phyloP scores from a whole-genome alignment of 176 grass and related monocot genomes.

The Oryza glaberrima region DNA sequence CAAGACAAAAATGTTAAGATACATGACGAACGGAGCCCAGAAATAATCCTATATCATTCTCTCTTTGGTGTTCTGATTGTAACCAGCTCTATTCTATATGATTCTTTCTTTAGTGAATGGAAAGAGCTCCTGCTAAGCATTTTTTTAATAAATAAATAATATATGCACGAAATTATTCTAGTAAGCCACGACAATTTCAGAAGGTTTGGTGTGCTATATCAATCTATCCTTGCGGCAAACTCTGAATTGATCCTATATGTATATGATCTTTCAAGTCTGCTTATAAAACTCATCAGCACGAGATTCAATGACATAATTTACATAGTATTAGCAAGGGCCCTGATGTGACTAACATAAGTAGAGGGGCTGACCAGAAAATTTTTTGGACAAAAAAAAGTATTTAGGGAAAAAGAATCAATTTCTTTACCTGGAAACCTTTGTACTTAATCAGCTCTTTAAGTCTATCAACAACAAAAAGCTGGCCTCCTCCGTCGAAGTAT shows the following conservation, averaged over 20 bases:
- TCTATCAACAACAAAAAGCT: slow-evolving; percentile 88
- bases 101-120: neutral
- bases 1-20: neutral
- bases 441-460: slow-evolving; percentile 98
- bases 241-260: neutral
- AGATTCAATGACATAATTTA: neutral
- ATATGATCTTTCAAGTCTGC: neutral
- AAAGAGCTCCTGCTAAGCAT: neutral
- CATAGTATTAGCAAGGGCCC: neutral
- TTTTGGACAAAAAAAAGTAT: neutral
- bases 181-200: neutral
- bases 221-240: neutral
- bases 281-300: slow-evolving; percentile 8
- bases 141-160: neutral
- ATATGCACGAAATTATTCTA: neutral
- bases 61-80: neutral
- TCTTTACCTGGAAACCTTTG: slow-evolving; percentile 88
- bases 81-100: neutral
- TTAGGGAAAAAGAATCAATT: neutral
- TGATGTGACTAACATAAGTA: neutral
- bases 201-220: neutral
- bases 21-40: neutral
- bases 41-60: neutral
- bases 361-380: neutral
- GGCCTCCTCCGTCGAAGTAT: slow-evolving; percentile 72